Evolutionary conservation across 345 rosid genomes (phyloP), one percentile per base, ranked within the genome.

Genomic region (Gossypium stocksii): DNA sequence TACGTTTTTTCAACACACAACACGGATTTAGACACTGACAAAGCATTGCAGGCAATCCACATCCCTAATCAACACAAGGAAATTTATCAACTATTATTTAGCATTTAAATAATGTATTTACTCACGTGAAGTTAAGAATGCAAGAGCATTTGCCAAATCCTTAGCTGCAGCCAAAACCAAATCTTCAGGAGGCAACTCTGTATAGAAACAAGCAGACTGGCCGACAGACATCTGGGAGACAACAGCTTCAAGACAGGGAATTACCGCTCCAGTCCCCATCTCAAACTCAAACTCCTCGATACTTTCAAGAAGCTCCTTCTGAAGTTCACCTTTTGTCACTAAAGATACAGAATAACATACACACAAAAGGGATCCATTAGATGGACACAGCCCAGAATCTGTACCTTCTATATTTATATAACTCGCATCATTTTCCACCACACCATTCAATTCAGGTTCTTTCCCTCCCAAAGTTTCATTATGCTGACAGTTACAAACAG

Each of bases 271-370:
- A 71, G 87, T 66, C 22, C 99, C 99, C 72, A 90, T 81, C 91
- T 95, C 97, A 89, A 93, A 93, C 80, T 91, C 97, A 84, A 93
- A 87, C 71, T 86, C 98, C 80, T 90, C 91, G 69, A 73, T 76
- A 73, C 89, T 89, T 86, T 95, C 99, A 80, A 95, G 81, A 76
- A 91, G 91, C 74, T 91, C 97, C 83, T 84, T 85, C 77, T 63
- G 44, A 41, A 56, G 61, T 71, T 80, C 82, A 80, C 70, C 81
- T 72, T 80, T 84, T 60, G 76, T 56, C 73, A 78, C 84, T 80
- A 95, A 80, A 66, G 84, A 82, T 63, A 86, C 88, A 22, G 96
- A 86, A 83, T 93, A 95, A 66, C 85, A 77, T 41, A 89, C 78
- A 71, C 89, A 83, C 64, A 81, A 76, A 72, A 95, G 78, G 44